Percentiles rank a stretch among this genome's conserved stretches.
Evolutionary conservation across 176 grass and related monocot species (phyloP).

Genomic region (Cenchrus purpureus): DNA sequence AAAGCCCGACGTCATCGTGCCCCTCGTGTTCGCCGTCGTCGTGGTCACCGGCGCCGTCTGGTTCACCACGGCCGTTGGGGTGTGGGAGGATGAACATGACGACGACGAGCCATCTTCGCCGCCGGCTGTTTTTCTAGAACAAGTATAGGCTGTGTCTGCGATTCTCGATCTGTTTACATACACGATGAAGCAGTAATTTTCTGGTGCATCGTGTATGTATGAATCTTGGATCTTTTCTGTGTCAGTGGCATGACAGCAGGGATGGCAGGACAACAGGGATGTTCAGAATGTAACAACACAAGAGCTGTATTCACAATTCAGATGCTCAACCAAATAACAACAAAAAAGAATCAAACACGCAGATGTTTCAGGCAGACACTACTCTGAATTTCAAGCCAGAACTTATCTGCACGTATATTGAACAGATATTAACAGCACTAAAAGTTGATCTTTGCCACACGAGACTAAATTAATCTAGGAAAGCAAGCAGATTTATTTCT

Average conservation of each 20-base stretch:
- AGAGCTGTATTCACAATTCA: no score
- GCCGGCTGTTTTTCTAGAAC: no score
- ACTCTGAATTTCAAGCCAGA: not conserved
- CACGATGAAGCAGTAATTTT: not conserved
- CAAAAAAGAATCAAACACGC: no score
- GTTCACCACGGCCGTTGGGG: conserved; percentile 59
- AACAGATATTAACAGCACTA: conserved; percentile 34
- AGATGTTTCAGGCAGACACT: not conserved
- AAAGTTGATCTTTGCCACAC: conserved; percentile 3
- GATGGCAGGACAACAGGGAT: not conserved
- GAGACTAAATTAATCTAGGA: not conserved
- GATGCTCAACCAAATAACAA: no score
- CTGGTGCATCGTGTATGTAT: not conserved
- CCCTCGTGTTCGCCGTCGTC: conserved; percentile 55
- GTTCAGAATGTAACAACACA: conserved; percentile 2
- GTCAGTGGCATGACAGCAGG: not conserved
- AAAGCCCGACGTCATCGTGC: conserved; percentile 50
- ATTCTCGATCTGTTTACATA: not conserved
- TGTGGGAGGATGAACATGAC: conserved; percentile 53
- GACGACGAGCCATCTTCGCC: not conserved
- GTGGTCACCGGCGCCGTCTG: conserved; percentile 52
- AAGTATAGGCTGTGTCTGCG: no score
- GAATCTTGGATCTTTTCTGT: conserved; percentile 7
- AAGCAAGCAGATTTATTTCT: conserved; percentile 35
- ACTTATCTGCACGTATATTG: conserved; percentile 1